Conservation (phyloP, 2,329 filamentous ascomycete species). For the Sporothrix humicola region DNA sequence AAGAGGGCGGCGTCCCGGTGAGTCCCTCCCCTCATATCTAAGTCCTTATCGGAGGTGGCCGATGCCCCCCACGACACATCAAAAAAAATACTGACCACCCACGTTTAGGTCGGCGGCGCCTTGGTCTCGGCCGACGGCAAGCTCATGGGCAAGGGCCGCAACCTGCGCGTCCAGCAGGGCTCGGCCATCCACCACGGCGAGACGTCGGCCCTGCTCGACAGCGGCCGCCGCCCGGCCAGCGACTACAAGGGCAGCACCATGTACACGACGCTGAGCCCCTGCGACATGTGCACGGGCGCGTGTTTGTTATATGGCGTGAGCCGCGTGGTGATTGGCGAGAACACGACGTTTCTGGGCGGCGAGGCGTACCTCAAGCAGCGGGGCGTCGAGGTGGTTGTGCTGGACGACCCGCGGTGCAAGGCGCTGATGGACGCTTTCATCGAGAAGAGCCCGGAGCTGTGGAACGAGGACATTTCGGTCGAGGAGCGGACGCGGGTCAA, state of each 20-base stretch:
- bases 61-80: background rate
- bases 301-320: conserved; percentile 77
- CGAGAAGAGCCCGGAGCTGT: conserved; percentile 71
- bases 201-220: conserved; percentile 75
- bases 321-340: conserved; percentile 78
- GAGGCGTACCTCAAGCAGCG: conserved; percentile 71
- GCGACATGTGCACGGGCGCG: conserved; percentile 82
- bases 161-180: conserved; percentile 75
- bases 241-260: conserved; percentile 74
- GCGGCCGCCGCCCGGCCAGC: conserved; percentile 71
- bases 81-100: no score
- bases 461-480: conserved; percentile 67
- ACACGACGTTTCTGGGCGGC: conserved; percentile 74
- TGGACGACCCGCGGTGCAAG: conserved; percentile 69
- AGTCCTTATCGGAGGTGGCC: background rate
- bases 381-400: conserved; percentile 74
- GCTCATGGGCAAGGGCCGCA: conserved; percentile 74
- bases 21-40: conserved; percentile 32
- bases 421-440: conserved; percentile 76
- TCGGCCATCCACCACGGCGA: conserved; percentile 75
- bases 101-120: conserved; percentile 60
- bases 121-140: conserved; percentile 72
- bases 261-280: conserved; percentile 81
- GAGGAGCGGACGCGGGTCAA: conserved; percentile 52
- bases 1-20: conserved; percentile 57